Evolutionary conservation across 352 stramenopile genomes (phyloP).

Genomic region (Phytophthora citricola): DNA sequence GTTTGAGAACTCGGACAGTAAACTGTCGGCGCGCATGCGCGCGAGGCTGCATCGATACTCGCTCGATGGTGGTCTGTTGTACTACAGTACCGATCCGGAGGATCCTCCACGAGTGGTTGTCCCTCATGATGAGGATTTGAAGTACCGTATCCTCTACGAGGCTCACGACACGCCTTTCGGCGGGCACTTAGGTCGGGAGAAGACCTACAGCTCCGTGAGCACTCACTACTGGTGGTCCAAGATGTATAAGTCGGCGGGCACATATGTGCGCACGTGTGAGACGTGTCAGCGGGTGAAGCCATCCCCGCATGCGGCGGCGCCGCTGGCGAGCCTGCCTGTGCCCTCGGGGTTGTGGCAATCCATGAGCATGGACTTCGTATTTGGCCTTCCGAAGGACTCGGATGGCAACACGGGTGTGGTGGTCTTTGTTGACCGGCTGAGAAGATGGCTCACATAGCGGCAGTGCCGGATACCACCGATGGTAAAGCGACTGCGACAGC

Average conservation of each 20-base stretch:
- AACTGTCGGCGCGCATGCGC: too few species aligned
- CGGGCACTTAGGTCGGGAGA: conserved; percentile 24
- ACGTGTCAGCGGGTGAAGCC: conserved; percentile 1
- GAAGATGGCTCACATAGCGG: too few species aligned
- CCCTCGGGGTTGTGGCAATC: not conserved
- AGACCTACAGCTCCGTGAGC: conserved; percentile 18
- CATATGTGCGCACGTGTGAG: conserved; percentile 18
- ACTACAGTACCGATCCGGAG: not conserved
- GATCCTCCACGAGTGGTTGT: conserved; percentile 4
- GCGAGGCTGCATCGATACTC: not conserved
- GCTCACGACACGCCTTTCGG: not conserved
- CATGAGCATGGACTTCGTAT: conserved; percentile 6
- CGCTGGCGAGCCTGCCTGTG: not conserved
- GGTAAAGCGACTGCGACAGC: too few species aligned
- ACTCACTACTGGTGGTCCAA: conserved; percentile 21
- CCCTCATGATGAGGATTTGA: too few species aligned
- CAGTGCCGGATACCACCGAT: too few species aligned
- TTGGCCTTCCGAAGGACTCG: not conserved
- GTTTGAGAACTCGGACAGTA: too few species aligned
- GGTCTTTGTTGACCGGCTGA: too few species aligned
- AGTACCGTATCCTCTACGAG: too few species aligned
- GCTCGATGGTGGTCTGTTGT: not conserved
- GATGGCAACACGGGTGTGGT: too few species aligned
- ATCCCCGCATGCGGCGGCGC: conserved; percentile 1
- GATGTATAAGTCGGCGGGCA: conserved; percentile 31